Evolutionary conservation across 768 basidiomycete species (phyloP), one percentile per base, ranked within the genome.

Genomic region (Phanerodontia chrysosporium): DNA sequence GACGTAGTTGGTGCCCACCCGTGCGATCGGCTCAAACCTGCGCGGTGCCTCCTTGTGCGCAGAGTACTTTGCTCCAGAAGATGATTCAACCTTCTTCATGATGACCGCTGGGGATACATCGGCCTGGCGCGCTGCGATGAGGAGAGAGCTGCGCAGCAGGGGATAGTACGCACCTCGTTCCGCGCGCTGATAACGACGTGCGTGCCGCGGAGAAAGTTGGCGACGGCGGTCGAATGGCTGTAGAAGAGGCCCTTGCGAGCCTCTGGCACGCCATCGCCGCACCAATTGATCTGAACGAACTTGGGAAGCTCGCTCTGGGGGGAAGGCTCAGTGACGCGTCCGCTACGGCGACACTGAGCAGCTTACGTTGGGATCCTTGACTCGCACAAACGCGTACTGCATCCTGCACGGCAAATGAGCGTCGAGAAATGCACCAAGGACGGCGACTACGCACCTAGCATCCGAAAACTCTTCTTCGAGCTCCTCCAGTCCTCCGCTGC

Each of bases 261-360:
- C 70, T 87, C 92, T 13, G 96, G 96, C 1, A 98, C 96, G 58
- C 96, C 96, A 67, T 96, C 95, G 45, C 96, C 96, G 65, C 93
- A 94, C 95, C 96, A 97, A 67, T 94, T 92, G 73, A 98, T 89
- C 68, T 96, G 91, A 16, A 98, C 93, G 62, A 95, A 92, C 75
- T 97, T 98, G 46, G 87, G 79, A 1, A 98, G 80, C 61, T 87
- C 78, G 67, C 83, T 92, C 90, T 96, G 65, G 54, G 58, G 4
- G n/a, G 39, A 7, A 10, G 39, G 32, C 18, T 18, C 5, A 18
- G 36, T 28, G 29, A 49, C 30, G 21, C 18, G 25, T 44, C n/a
- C 35, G 13, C 53, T 1, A 13, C 30, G 4, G 10, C 2, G 16
- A 7, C 9, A 25, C 1, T 12, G 21, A 51, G 3, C 30, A 9